phyloP scores from a whole-genome alignment of 2,329 filamentous ascomycete genomes.

The Pestalotiopsis sp. region DNA sequence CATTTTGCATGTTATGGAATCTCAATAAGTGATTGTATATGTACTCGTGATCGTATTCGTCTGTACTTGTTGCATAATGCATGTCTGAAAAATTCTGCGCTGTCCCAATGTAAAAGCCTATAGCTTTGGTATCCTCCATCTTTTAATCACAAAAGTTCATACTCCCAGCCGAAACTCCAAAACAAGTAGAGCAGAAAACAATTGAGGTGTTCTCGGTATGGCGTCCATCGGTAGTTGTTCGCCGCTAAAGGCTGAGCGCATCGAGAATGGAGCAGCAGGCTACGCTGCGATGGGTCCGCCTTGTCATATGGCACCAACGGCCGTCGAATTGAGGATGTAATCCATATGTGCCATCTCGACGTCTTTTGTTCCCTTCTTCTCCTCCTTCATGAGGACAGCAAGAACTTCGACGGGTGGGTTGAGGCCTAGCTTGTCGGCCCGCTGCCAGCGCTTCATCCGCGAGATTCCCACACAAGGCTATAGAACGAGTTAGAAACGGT shows the following conservation, averaged over 20 bases:
- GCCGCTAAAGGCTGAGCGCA: background rate
- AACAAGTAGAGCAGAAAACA: background rate
- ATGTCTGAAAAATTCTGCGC: background rate
- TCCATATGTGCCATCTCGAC: conserved; percentile 75
- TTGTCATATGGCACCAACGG: conserved; percentile 29
- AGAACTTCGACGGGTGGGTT: conserved; percentile 88
- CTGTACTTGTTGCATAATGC: background rate
- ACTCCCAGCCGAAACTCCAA: background rate
- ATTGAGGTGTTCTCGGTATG: too few species aligned
- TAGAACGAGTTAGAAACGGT: conserved; percentile 7
- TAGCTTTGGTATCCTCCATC: background rate
- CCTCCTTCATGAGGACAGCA: conserved; percentile 76
- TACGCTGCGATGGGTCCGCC: background rate
- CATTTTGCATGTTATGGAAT: too few species aligned
- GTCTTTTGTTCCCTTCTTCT: conserved; percentile 52
- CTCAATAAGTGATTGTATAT: background rate
- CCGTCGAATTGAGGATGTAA: conserved; percentile 55
- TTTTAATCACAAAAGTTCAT: background rate
- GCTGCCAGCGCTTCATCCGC: conserved; percentile 81
- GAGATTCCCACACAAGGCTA: conserved; percentile 87
- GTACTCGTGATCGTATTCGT: background rate
- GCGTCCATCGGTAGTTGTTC: background rate
- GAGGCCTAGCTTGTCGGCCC: conserved; percentile 80
- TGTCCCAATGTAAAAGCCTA: background rate
- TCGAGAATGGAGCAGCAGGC: too few species aligned